Evolutionary conservation across 176 grass and related monocot species (phyloP).

Genomic region (Lolium multiflorum): DNA sequence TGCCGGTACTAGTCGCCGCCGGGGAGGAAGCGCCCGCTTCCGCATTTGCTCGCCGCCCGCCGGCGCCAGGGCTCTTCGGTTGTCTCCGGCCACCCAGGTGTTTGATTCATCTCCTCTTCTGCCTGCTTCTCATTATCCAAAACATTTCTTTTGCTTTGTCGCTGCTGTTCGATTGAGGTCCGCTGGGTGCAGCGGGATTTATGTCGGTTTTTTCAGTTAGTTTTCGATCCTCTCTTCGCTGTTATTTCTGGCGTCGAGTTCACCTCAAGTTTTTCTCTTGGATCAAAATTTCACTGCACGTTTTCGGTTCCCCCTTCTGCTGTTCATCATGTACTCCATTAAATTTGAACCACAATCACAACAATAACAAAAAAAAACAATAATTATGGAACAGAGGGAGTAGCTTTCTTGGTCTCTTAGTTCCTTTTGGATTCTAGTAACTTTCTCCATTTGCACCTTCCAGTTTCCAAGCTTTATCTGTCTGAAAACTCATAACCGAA

Average conservation of each 20-base stretch:
- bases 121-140: neutral
- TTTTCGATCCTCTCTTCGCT: neutral
- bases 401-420: neutral
- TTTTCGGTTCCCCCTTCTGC: neutral
- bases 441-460: slow-evolving; percentile 14
- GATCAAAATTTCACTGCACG: neutral
- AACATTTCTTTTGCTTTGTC: neutral
- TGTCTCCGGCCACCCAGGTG: neutral
- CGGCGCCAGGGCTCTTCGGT: neutral
- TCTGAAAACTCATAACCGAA: neutral
- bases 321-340: neutral
- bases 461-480: neutral
- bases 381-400: too few relatives aligned
- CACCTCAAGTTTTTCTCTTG: neutral
- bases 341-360: too few relatives aligned
- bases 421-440: slow-evolving; percentile 7
- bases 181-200: neutral
- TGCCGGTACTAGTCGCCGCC: neutral
- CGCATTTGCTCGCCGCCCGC: slow-evolving; percentile 1
- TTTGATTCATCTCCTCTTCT: neutral
- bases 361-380: too few relatives aligned
- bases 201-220: neutral
- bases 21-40: neutral
- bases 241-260: neutral
- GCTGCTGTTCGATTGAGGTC: neutral